Base-by-base conservation (phyloP, 2,329 filamentous ascomycete genomes). In the Waltergamsia citrina region DNA sequence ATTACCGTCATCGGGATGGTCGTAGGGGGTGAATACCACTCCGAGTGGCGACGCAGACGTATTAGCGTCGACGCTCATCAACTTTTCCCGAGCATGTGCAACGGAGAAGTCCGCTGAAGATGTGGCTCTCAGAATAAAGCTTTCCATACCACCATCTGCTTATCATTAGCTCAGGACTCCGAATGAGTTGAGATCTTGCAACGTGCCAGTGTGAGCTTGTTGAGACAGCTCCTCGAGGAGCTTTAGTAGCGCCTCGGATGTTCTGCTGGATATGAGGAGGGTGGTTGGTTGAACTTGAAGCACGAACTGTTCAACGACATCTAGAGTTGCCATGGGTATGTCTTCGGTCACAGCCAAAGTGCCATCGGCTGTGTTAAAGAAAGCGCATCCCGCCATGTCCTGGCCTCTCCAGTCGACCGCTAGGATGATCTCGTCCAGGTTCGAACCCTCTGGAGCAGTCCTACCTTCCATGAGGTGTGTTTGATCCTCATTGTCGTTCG, bases 281-380 rank as follows among this genome's bases (percentile, higher is more conserved):
- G 62, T 65, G 0, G 70, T 78, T 12, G 76, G 74, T 36, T 71
- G 66, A 10, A 61, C 55, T 34, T 75, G 65, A 8, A 70, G 45
- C 27, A 78, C 50, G 15, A 79, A 56, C 5, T 69, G 76, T 39
- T 84, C 75, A n/a, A 82, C 61, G 10, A 80, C 61, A 23, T 85
- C 78, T n/a, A 74, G 52, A n/a, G 75, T 78, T 5, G 78, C 81
- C 43, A 76, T 65, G 12, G 73, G 67, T 8, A 85, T 68, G 44
- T 95, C 88, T 50, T 90, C 78, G 50, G 93, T 78, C 28, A 94
- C 66, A 38, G 74, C 81, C 4, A 95, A 56, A 23, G 68, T 75
- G 47, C 84, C 78, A 25, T 86, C 75, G 18, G 69, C 60, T 6
- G 79, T 77, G 30, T 80, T 64, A 50, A 90, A 94, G 50, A 90